Conservation (phyloP, 2,329 filamentous ascomycete genomes). For the Curvularia eragrostidis region DNA sequence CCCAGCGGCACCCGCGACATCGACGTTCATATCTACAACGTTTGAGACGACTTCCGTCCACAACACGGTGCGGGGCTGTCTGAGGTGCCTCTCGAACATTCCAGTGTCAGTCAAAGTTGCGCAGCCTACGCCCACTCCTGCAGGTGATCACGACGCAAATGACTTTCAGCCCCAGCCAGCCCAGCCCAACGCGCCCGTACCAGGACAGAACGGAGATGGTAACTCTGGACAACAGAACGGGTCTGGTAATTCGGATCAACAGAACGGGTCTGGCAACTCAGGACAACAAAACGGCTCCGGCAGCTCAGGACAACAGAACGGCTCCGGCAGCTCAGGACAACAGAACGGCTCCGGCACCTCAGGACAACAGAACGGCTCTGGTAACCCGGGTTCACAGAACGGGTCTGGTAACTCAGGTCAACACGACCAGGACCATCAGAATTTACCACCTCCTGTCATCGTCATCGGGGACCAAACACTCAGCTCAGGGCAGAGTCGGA, state of each 20-base stretch:
- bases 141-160: not conserved
- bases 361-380: too few species aligned
- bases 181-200: constrained; percentile 16
- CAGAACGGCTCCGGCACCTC: too few species aligned
- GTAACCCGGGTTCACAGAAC: too few species aligned
- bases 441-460: constrained; percentile 21
- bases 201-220: too few species aligned
- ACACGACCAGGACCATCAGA: constrained; percentile 11
- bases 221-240: not conserved
- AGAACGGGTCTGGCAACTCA: constrained; percentile 4
- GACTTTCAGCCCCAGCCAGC: constrained; percentile 3
- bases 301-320: too few species aligned
- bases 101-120: constrained; percentile 2
- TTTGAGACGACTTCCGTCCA: constrained; percentile 37
- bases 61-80: constrained; percentile 35
- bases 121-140: constrained; percentile 1
- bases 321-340: too few species aligned
- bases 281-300: too few species aligned
- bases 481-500: constrained; percentile 40
- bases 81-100: constrained; percentile 22
- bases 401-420: constrained; percentile 1
- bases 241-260: constrained; percentile 3
- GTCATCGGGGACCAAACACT: constrained; percentile 39
- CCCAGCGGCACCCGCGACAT: constrained; percentile 20
- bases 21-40: constrained; percentile 36